These are phyloP conservation scores for Sporothrix euskadiensis DNA, from an alignment of 2,329 filamentous ascomycete genomes.

Conservation along the genomic window DNA sequence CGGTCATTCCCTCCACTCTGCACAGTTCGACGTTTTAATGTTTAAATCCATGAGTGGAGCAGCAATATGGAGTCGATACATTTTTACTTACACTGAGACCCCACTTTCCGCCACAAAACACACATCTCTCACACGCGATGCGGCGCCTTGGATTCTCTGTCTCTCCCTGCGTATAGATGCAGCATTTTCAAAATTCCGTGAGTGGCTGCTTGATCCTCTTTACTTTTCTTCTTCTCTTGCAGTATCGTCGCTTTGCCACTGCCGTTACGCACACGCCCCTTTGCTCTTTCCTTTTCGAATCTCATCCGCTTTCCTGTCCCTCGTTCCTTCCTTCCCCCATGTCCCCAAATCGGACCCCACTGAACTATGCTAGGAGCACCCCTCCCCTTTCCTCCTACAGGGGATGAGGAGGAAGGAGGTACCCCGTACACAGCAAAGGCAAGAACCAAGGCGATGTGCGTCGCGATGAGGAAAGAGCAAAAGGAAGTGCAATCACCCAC, in stretches of 20 bases:
- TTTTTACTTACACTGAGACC: background rate
- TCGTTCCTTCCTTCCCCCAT: background rate
- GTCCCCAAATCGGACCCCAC: constrained; percentile 7
- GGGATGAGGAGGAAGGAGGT: background rate
- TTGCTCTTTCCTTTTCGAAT: background rate
- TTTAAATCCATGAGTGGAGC: too few relatives aligned
- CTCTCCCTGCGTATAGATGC: background rate
- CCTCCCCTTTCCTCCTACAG: background rate
- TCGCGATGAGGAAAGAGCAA: background rate
- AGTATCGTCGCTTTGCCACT: background rate
- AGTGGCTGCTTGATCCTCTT: background rate
- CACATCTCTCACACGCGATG: background rate
- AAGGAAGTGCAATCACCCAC: constrained; percentile 9
- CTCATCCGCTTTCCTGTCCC: background rate
- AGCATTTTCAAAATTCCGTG: background rate
- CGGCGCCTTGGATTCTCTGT: background rate
- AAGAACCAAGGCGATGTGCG: background rate
- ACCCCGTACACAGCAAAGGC: background rate
- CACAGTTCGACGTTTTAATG: too few relatives aligned
- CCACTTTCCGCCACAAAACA: background rate
- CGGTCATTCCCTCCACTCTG: too few relatives aligned
- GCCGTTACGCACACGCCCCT: background rate
- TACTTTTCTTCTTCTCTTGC: background rate
- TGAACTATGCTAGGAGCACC: background rate
- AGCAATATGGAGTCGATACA: background rate